Evolutionary conservation across 208 protist genomes (phyloP).

Genomic region (Trypanosoma boissoni): DNA sequence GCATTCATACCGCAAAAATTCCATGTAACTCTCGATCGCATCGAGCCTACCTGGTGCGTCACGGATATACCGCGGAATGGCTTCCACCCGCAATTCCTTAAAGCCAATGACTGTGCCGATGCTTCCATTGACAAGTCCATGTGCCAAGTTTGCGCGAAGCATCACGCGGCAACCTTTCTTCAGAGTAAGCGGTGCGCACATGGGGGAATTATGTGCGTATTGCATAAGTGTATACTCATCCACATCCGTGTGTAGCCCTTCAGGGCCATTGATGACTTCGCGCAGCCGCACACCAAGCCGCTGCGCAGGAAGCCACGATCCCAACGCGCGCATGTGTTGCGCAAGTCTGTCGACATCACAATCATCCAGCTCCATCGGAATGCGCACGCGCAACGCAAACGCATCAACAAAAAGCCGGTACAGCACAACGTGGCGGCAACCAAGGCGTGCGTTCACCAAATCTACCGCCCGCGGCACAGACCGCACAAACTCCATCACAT

Average conservation of each 20-base stretch:
- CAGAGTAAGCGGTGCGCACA: conserved; percentile 41
- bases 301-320: conserved; percentile 18
- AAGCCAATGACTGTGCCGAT: conserved; percentile 86
- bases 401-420: conserved; percentile 82
- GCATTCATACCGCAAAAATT: conserved; percentile 69
- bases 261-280: conserved; percentile 49
- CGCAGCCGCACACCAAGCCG: conserved; percentile 44
- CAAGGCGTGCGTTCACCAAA: conserved; percentile 11
- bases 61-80: conserved; percentile 45
- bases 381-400: conserved; percentile 69
- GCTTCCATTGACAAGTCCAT: conserved; percentile 79
- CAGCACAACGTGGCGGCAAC: conserved; percentile 43
- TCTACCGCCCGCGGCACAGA: conserved; percentile 15
- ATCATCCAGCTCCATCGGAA: conserved; percentile 46
- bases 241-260: conserved; percentile 76
- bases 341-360: conserved; percentile 37
- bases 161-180: conserved; percentile 84
- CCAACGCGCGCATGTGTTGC: conserved; percentile 24
- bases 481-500: conserved; percentile 34
- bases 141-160: conserved; percentile 74
- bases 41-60: conserved; percentile 34
- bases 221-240: conserved; percentile 65
- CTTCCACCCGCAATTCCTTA: conserved; percentile 30
- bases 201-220: conserved; percentile 57
- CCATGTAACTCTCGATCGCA: conserved; percentile 45